Evolutionary conservation across 2,329 filamentous ascomycete genomes (phyloP).

Genomic region (Sporothrix curviconia): DNA sequence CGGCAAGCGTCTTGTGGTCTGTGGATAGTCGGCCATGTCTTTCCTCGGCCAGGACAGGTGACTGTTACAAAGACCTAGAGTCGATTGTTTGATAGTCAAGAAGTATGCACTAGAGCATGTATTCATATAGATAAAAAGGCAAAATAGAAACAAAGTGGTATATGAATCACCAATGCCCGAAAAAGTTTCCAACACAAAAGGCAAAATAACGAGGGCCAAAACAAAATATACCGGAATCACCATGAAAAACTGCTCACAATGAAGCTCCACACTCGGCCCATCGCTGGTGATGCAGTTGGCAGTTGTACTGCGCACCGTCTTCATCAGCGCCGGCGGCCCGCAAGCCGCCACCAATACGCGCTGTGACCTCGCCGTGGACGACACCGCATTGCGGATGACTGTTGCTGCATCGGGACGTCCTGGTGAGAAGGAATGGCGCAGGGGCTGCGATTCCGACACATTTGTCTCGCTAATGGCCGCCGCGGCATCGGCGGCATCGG

Average conservation of each 20-base stretch:
- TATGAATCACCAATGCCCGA: no score
- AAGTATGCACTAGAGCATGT: no score
- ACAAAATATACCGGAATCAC: slow-evolving; percentile 28
- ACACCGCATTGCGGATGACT: slow-evolving; percentile 34
- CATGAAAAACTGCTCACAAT: slow-evolving; percentile 45
- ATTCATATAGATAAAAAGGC: no score
- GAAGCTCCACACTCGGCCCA: slow-evolving; percentile 44
- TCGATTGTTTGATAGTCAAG: no score
- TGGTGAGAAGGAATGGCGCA: slow-evolving; percentile 26
- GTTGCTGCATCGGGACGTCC: slow-evolving; percentile 37
- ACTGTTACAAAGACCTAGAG: no score
- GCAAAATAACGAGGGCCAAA: not conserved
- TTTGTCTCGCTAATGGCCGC: slow-evolving; percentile 7
- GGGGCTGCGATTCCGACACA: slow-evolving; percentile 8
- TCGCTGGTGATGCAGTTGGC: slow-evolving; percentile 37
- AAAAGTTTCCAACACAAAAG: not conserved
- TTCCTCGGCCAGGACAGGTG: no score
- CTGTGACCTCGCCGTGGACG: slow-evolving; percentile 27
- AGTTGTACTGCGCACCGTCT: slow-evolving; percentile 37
- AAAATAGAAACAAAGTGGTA: no score
- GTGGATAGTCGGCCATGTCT: no score
- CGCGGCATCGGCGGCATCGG: slow-evolving; percentile 7
- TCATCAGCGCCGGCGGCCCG: slow-evolving; percentile 40
- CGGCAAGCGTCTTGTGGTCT: no score
- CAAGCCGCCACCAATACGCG: slow-evolving; percentile 42